These are phyloP conservation scores for Amylocystis lapponica DNA, from an alignment of 768 basidiomycete genomes.

Conservation along the genomic window DNA sequence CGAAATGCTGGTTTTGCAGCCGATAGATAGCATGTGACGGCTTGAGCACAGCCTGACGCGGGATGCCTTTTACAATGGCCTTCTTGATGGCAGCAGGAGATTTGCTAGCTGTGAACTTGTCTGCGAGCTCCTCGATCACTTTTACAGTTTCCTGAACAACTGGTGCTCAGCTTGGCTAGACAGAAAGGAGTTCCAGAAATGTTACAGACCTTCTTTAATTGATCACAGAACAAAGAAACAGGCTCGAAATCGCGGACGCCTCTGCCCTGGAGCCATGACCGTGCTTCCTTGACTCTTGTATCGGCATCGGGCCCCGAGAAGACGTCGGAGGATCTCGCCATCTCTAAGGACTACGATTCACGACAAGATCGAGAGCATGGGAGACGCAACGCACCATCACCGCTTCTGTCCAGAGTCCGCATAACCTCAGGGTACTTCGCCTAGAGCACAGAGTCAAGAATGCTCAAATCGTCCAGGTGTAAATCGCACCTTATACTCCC, in stretches of 20 bases:
- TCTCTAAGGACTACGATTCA: constrained; percentile 49
- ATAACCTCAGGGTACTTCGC: constrained; percentile 83
- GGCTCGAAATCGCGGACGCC: constrained; percentile 90
- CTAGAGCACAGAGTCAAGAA: constrained; percentile 29
- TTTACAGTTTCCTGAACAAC: constrained; percentile 60
- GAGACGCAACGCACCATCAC: constrained; percentile 51
- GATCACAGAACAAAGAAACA: constrained; percentile 88
- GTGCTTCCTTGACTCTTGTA: constrained; percentile 66
- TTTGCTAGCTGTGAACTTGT: constrained; percentile 57
- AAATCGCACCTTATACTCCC: constrained; percentile 70
- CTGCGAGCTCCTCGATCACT: constrained; percentile 74
- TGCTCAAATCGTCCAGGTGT: not conserved
- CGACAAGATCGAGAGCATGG: not conserved
- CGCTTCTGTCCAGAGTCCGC: constrained; percentile 56
- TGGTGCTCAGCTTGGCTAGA: not conserved
- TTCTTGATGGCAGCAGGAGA: constrained; percentile 70
- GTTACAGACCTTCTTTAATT: constrained; percentile 70
- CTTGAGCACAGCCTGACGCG: constrained; percentile 88
- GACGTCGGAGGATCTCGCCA: constrained; percentile 58
- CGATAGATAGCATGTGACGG: constrained; percentile 87
- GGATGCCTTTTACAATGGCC: constrained; percentile 90
- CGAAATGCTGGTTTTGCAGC: constrained; percentile 83
- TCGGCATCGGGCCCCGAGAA: constrained; percentile 62
- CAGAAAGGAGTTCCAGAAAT: not conserved
- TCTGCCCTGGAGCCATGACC: constrained; percentile 79